A percentile compares a stretch with the other conserved stretches of the same genome.
phyloP scores from a whole-genome alignment of 2,329 filamentous ascomycete species.

The Beauveria sp. region DNA sequence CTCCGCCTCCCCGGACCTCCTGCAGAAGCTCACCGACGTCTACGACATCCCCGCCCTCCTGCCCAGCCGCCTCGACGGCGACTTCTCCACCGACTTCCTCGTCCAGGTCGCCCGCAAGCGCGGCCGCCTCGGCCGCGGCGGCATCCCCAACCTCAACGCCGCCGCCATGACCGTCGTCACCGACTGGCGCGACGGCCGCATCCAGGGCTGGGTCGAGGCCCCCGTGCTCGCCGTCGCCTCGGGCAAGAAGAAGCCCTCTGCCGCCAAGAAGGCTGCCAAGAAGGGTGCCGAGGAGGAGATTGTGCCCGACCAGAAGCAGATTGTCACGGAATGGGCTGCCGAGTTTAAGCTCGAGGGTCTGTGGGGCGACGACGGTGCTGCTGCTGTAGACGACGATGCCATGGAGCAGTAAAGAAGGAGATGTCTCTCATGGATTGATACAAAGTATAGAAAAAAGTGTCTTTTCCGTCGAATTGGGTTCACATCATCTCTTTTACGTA shows the following conservation, averaged over 20 bases:
- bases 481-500: constrained; percentile 12
- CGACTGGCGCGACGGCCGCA: constrained; percentile 94
- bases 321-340: constrained; percentile 86
- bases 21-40: constrained; percentile 70
- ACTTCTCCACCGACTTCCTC: constrained; percentile 82
- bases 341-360: constrained; percentile 94
- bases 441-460: not conserved
- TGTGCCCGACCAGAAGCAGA: constrained; percentile 66
- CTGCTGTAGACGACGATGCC: constrained; percentile 30
- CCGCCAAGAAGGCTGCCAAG: constrained; percentile 25
- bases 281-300: constrained; percentile 36
- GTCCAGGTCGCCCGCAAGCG: constrained; percentile 92
- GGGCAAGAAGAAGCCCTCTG: constrained; percentile 19
- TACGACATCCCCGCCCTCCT: constrained; percentile 81
- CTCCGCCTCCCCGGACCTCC: constrained; percentile 62
- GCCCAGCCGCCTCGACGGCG: constrained; percentile 55
- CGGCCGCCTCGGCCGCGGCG: constrained; percentile 79
- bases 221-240: constrained; percentile 56
- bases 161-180: constrained; percentile 90
- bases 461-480: constrained; percentile 7
- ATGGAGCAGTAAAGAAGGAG: constrained; percentile 40
- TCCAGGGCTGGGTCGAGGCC: constrained; percentile 84
- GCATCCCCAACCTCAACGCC: constrained; percentile 78
- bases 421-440: constrained; percentile 6
- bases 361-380: constrained; percentile 59